Conservation (phyloP, 2,329 filamentous ascomycete genomes). For the Penicillium capsulatum region DNA sequence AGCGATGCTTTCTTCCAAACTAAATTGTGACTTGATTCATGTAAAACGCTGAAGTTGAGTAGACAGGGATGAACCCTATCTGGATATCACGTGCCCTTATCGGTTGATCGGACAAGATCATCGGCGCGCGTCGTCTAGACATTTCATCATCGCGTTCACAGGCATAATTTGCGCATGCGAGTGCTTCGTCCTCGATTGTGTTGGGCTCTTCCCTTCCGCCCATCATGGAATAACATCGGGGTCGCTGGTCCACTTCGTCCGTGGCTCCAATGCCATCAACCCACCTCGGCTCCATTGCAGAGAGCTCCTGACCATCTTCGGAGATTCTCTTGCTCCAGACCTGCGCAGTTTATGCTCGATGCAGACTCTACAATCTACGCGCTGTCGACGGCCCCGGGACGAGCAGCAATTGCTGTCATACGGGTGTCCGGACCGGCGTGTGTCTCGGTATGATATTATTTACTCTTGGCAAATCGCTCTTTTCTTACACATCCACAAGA, state of each 20-base stretch:
- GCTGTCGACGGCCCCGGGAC: slow-evolving; percentile 77
- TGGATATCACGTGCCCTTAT: background rate
- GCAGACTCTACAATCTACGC: slow-evolving; percentile 73
- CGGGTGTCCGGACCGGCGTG: slow-evolving; percentile 79
- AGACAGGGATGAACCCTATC: too few species aligned
- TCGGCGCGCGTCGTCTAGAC: background rate
- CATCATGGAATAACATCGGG: slow-evolving; percentile 19
- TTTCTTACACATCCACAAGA: slow-evolving; percentile 41
- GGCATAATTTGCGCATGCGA: slow-evolving; percentile 30
- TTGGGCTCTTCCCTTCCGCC: slow-evolving; percentile 26
- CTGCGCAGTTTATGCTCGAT: slow-evolving; percentile 20
- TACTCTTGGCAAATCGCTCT: background rate
- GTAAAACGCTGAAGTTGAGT: too few species aligned
- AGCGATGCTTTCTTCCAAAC: slow-evolving; percentile 1
- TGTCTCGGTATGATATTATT: slow-evolving; percentile 51
- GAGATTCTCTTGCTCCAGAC: slow-evolving; percentile 22
- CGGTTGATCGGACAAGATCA: background rate
- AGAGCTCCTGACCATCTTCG: slow-evolving; percentile 8
- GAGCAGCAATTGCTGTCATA: slow-evolving; percentile 85
- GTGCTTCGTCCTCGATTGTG: slow-evolving; percentile 19
- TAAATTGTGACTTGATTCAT: too few species aligned
- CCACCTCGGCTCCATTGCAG: slow-evolving; percentile 5
- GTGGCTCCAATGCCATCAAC: slow-evolving; percentile 11
- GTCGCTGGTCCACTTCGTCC: slow-evolving; percentile 7
- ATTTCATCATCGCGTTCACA: background rate